Base-by-base conservation (phyloP, 2,329 filamentous ascomycete genomes). In the Sporothrix globosa region DNA sequence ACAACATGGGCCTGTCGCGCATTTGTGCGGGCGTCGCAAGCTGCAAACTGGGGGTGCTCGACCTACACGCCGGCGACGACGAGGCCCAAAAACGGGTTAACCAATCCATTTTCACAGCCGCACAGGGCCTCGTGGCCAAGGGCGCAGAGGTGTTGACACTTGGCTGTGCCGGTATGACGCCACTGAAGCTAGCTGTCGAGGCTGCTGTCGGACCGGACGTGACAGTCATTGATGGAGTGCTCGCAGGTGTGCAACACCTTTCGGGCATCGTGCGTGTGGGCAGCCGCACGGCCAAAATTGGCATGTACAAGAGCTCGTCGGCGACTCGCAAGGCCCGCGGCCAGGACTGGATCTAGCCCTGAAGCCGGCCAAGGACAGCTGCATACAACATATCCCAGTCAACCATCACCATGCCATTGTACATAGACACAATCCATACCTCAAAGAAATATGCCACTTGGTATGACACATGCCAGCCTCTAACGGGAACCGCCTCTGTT, bases 221-320 rank as follows among this genome's bases (percentile, higher is more conserved):
- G 27, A 69, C 70, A 9, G 70, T 74, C 27, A 58, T 74, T 34
- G 73, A 74, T 52, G 73, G 72, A 9, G 72, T 74, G 7, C 69
- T 74, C 13, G 71, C 70, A 10, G 72, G 70, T 60, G 82, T 82
- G 27, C 81, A 82, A 71, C 80, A 82, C 21, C 75, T 73, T 73
- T 81, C 78, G 19, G 85, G 80, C 56, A 84, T 75, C 1, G 74
- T 78, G 61, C 80, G 79, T n/a, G 83, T 76, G n/a, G 85, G 73
- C 39, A 68, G 68, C 17, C 67, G 70, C n/a, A 74, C 73, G 9
- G 69, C 72, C 34, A 72, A 72, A 41, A 65, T 53, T 1, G 73
- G 73, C 39, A 19, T 68, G 52, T 73, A 71, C 48, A 52, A 48
- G 44, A 74, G 72, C 61, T 69, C 73, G 4, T 67, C 72, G 2